phyloP scores from a whole-genome alignment of 169 alveolate species.

The Plasmodium relictum region DNA sequence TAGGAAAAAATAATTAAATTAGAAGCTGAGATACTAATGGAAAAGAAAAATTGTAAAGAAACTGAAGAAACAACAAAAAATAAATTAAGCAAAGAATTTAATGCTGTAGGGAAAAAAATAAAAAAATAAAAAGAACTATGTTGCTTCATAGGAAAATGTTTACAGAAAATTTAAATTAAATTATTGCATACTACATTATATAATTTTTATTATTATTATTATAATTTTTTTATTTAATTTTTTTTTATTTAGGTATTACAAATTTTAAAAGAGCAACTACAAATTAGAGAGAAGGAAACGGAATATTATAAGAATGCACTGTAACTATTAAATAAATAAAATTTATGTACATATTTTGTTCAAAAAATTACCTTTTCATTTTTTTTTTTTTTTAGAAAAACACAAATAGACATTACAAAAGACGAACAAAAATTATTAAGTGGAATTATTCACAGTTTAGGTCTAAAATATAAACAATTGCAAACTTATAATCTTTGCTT shows the following conservation, averaged over 20 bases:
- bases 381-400: conserved; percentile 49
- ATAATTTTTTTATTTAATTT: conserved; percentile 2
- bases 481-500: conserved; percentile 76
- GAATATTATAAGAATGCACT: conserved; percentile 73
- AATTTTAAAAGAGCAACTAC: conserved; percentile 70
- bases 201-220: not conserved
- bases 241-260: conserved; percentile 54
- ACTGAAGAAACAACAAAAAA: conserved; percentile 73
- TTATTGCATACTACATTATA: not conserved
- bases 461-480: conserved; percentile 70
- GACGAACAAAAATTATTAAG: conserved; percentile 76
- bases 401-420: conserved; percentile 49
- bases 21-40: conserved; percentile 74
- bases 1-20: conserved; percentile 69
- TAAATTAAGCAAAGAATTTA: conserved; percentile 76
- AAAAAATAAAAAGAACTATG: conserved; percentile 1
- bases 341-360: not conserved
- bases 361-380: not conserved
- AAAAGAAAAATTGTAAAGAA: conserved; percentile 44
- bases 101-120: conserved; percentile 27
- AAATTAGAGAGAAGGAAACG: conserved; percentile 78
- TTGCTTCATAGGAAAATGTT: not conserved
- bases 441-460: conserved; percentile 55
- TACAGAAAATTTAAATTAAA: not conserved
- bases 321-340: conserved; percentile 19